Percentiles rank a stretch among this genome's conserved stretches.
phyloP scores from a whole-genome alignment of 148 eudicot species.

The Pouteria glomerata region DNA sequence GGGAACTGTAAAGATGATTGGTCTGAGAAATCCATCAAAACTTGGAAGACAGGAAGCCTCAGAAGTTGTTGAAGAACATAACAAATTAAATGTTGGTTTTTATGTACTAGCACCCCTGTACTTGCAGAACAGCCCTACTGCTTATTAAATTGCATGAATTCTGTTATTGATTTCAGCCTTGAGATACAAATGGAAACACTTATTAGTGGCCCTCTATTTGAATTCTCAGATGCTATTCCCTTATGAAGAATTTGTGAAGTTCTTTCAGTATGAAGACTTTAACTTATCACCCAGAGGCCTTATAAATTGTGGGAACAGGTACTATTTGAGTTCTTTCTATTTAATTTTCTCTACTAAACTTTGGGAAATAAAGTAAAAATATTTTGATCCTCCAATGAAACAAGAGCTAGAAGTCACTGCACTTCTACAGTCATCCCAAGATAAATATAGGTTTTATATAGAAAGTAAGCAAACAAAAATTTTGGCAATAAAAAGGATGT shows the following conservation, averaged over 20 bases:
- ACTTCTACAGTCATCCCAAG: not conserved
- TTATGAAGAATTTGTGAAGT: conserved; percentile 67
- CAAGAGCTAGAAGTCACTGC: conserved; percentile 1
- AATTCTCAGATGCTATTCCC: conserved; percentile 79
- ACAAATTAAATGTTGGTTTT: conserved; percentile 55
- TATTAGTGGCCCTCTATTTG: not conserved
- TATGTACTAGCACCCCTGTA: not conserved
- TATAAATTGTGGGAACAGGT: conserved; percentile 93
- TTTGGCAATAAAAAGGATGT: not conserved
- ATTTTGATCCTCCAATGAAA: too few species aligned
- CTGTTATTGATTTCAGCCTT: not conserved
- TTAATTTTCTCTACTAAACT: not conserved
- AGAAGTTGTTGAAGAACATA: conserved; percentile 29
- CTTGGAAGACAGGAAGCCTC: conserved; percentile 29
- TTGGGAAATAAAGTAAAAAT: not conserved
- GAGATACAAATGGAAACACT: not conserved
- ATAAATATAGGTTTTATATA: not conserved
- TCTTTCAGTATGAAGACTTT: conserved; percentile 50
- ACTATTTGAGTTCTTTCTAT: not conserved
- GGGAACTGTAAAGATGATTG: conserved; percentile 56
- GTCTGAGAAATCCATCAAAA: conserved; percentile 59
- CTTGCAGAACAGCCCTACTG: not conserved
- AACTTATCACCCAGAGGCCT: conserved; percentile 80
- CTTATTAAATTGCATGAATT: not conserved
- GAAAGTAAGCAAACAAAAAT: not conserved